These are phyloP conservation scores for Trypanosoma platydactyli DNA, from an alignment of 208 protist species.

Conservation along the genomic window DNA sequence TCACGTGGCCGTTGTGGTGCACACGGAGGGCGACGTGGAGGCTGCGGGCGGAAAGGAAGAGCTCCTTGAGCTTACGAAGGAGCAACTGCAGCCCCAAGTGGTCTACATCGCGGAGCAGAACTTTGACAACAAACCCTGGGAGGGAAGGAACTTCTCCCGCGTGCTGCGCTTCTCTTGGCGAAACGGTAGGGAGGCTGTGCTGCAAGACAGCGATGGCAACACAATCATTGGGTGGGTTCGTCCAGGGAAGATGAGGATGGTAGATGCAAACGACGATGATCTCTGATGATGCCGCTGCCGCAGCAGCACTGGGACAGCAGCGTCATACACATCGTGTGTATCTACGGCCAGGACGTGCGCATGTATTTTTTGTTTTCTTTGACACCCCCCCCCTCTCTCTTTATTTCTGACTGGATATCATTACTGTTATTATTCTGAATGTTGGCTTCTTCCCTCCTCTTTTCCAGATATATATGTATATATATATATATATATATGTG, in stretches of 20 bases:
- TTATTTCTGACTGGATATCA: too few species aligned
- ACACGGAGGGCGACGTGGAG: conserved; percentile 53
- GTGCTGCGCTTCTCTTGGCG: conserved; percentile 51
- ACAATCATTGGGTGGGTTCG: conserved; percentile 40
- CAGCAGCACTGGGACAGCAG: too few species aligned
- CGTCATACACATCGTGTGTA: too few species aligned
- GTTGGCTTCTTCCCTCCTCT: too few species aligned
- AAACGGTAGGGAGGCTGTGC: conserved; percentile 17
- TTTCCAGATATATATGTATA: neutral
- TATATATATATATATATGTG: neutral
- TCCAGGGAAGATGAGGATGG: conserved; percentile 33
- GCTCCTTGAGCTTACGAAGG: conserved; percentile 33
- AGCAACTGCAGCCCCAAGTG: conserved; percentile 44
- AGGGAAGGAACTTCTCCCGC: conserved; percentile 55
- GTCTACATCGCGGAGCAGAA: conserved; percentile 80
- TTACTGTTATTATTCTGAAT: too few species aligned
- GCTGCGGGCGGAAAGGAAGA: conserved; percentile 33
- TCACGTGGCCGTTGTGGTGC: conserved; percentile 59
- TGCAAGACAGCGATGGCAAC: conserved; percentile 35
- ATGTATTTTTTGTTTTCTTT: too few species aligned
- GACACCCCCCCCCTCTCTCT: too few species aligned
- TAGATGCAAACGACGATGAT: conserved; percentile 29
- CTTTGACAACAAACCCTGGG: conserved; percentile 50
- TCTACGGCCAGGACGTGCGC: too few species aligned
- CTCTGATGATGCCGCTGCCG: conserved; percentile 27